Evolutionary conservation across 23 red algal genomes (phyloP).

Genomic region (Gracilaria domingensis): DNA sequence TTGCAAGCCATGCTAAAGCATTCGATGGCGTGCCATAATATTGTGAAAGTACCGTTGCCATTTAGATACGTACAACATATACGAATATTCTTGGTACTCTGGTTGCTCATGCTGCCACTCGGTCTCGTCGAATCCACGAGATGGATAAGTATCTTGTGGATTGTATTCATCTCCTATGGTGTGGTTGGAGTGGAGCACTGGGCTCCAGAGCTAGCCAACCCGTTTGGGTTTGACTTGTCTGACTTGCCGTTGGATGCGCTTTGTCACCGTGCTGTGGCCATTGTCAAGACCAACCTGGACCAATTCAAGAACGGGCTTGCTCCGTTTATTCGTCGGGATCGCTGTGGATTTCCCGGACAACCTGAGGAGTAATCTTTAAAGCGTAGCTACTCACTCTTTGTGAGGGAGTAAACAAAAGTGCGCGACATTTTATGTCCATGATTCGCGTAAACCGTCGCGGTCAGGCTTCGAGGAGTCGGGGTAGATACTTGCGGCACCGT

Average conservation of each 20-base stretch:
- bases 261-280: background rate
- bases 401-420: too few relatives aligned
- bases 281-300: constrained; percentile 7
- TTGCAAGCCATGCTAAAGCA: background rate
- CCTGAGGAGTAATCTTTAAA: too few relatives aligned
- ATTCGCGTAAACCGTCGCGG: too few relatives aligned
- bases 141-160: constrained; percentile 59
- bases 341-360: constrained; percentile 23
- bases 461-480: too few relatives aligned
- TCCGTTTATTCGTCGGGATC: constrained; percentile 7
- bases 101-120: constrained; percentile 48
- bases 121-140: constrained; percentile 39
- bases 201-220: constrained; percentile 41
- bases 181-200: constrained; percentile 45
- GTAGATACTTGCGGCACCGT: too few relatives aligned
- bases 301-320: constrained; percentile 2
- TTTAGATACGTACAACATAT: constrained; percentile 59
- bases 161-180: constrained; percentile 57
- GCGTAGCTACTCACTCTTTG: too few relatives aligned
- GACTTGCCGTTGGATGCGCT: constrained; percentile 27
- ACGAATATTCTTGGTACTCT: constrained; percentile 49
- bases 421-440: too few relatives aligned
- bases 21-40: background rate
- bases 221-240: constrained; percentile 49
- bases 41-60: constrained; percentile 35